Conservation (phyloP, 2,329 filamentous ascomycete species). For the Epichloe coenophiala region DNA sequence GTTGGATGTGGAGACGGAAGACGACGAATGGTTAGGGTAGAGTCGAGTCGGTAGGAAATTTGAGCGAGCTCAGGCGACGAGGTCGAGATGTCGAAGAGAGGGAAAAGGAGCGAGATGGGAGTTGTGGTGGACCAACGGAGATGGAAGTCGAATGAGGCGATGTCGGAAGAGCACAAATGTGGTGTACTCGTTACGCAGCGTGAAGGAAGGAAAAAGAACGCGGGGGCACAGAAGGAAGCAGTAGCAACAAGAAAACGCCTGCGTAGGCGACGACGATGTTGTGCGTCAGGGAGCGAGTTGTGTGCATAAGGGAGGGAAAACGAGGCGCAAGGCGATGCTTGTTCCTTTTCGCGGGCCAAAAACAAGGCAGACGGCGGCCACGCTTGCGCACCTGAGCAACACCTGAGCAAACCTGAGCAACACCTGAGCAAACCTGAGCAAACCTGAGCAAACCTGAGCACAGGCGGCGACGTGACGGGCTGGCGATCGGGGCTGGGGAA, state of each 20-base stretch:
- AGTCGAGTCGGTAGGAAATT: neutral
- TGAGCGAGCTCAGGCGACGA: neutral
- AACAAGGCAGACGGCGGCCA: neutral
- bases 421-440: neutral
- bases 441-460: neutral
- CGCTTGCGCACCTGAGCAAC: neutral
- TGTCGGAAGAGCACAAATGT: neutral
- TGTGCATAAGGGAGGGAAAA: neutral
- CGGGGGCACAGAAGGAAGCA: neutral
- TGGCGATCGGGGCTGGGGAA: too few relatives aligned
- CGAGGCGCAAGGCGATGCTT: neutral
- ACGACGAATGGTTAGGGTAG: neutral
- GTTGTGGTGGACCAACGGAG: neutral
- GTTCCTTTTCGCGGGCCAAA: slow-evolving; percentile 1
- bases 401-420: too few relatives aligned
- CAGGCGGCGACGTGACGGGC: neutral
- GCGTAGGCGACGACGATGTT: neutral
- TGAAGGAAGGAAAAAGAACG: slow-evolving; percentile 1
- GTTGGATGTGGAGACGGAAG: neutral
- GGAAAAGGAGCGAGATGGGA: neutral
- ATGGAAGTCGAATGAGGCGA: neutral
- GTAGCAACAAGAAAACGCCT: neutral
- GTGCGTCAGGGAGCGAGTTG: neutral
- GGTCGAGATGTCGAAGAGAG: neutral
- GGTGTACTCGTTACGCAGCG: neutral